Evolutionary conservation across 1,139 yeast genomes (phyloP).

Genomic region (Pichia terricola): DNA sequence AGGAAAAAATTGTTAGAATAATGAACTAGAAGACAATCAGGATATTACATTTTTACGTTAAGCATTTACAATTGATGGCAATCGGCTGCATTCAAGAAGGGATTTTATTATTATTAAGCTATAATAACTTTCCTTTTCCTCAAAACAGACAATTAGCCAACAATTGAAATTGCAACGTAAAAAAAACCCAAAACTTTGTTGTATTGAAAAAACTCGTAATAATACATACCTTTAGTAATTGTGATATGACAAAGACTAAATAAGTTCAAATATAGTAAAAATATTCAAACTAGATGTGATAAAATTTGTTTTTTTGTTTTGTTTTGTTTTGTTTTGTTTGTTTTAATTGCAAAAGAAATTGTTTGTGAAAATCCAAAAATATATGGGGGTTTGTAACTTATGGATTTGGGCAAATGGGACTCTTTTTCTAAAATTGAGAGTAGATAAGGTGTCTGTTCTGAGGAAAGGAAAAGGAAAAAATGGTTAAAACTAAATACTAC

Average conservation of each 20-base stretch:
- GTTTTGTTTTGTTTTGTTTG: no score
- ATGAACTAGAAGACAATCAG: no score
- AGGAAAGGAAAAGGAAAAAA: constrained; percentile 7
- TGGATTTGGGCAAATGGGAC: background rate
- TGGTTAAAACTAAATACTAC: constrained; percentile 2
- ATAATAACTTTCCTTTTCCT: constrained; percentile 1
- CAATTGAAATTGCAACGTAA: constrained; percentile 3
- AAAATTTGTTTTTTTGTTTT: no score
- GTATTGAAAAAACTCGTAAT: background rate
- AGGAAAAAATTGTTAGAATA: no score
- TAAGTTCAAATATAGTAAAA: no score
- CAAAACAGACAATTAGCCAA: constrained; percentile 7
- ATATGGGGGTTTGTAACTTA: background rate
- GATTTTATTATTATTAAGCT: no score
- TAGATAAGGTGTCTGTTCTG: constrained; percentile 15
- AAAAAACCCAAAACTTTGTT: background rate
- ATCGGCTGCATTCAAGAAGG: no score
- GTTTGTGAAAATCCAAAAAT: background rate
- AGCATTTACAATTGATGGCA: no score
- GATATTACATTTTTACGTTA: no score
- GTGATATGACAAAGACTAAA: background rate
- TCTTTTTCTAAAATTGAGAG: constrained; percentile 10
- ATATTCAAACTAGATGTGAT: no score
- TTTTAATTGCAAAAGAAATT: no score
- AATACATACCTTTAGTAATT: constrained; percentile 4